Conservation (phyloP, 2,329 filamentous ascomycete genomes). For the Chrysoporthe puriensis region DNA sequence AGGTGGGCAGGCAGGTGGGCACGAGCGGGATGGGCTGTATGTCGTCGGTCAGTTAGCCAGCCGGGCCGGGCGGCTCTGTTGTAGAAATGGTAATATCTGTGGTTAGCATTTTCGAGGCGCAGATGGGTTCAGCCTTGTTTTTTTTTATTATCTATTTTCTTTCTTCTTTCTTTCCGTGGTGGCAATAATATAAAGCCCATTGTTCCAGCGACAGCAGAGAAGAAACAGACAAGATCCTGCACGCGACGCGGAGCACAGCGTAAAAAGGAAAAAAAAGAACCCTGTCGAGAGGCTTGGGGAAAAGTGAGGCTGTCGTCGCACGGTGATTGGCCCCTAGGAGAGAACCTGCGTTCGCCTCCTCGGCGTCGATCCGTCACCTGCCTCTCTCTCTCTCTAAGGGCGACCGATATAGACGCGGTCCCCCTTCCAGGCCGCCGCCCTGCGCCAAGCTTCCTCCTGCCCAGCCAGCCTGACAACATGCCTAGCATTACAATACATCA, state of each 20-base stretch:
- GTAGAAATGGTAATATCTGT: not conserved
- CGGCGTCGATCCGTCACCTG: not conserved
- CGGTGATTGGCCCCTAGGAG: constrained; percentile 7
- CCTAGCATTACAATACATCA: too few relatives aligned
- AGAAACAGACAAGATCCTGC: too few relatives aligned
- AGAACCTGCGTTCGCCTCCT: not conserved
- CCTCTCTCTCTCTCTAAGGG: not conserved
- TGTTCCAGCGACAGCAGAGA: not conserved
- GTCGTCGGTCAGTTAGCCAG: too few relatives aligned
- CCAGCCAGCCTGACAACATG: too few relatives aligned
- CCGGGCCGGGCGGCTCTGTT: not conserved
- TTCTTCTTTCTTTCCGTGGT: not conserved
- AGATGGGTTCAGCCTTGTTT: not conserved
- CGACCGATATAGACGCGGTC: not conserved
- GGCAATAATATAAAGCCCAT: constrained; percentile 1
- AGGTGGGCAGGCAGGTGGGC: too few relatives aligned
- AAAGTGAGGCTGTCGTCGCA: constrained; percentile 14
- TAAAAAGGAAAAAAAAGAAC: not conserved
- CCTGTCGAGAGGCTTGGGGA: not conserved
- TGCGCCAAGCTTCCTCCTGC: too few relatives aligned
- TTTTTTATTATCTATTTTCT: not conserved
- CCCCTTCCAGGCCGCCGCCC: too few relatives aligned
- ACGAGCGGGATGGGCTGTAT: too few relatives aligned
- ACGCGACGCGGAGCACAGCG: too few relatives aligned
- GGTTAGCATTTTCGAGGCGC: not conserved